Base-by-base conservation (phyloP, 2,329 filamentous ascomycete species). In the Cordyceps cateniannulata region DNA sequence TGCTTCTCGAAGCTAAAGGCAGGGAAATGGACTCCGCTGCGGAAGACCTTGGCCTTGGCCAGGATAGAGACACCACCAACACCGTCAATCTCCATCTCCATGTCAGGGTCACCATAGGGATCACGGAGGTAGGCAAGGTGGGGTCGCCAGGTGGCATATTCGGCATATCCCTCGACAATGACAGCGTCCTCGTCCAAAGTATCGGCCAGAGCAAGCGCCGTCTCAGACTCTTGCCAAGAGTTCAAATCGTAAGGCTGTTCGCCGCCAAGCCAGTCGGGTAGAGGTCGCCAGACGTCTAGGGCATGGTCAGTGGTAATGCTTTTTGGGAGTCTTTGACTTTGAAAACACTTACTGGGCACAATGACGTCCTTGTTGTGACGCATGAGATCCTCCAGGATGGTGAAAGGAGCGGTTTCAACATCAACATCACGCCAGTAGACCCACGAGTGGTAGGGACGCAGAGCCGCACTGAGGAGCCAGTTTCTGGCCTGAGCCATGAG, bases 401-500 rank as follows among this genome's bases (percentile, higher is more conserved):
- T 98, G 70, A 93, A 95, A 0, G 95, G 95, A 2, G 95, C 95
- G 1, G 95, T 99, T 76, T 98, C 92, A 9, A 99, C 95, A 76
- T 99, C 95, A 25, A 96, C 95, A 77, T 99, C 95, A 75, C 95
- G 87, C 95, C 95, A 99, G 72, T 99, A 99, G 10, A 99, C 95
- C 95, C 95, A 99, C 65, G 93, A 97, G 72, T 99, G 95, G 57
- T 95, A 96, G 1, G 95, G 95, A 48, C 95, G 86, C 59, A 99
- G 78, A 24, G 95, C 93, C 45, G 95, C 93, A 69, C 92, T 97
- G 61, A 99, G 77, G 57, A 99, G 81, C 95, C 95, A 99, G 75
- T 99, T 99, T 64, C 95, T 85, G 55, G 95, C 95, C 76, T 97
- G 92, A 1, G 95, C 95, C 95, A 99, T 99, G 69, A 96, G 82